Percentiles rank a stretch among this genome's conserved stretches.
phyloP scores from a whole-genome alignment of 2,329 filamentous ascomycete species.

The Monilinia aucupariae region DNA sequence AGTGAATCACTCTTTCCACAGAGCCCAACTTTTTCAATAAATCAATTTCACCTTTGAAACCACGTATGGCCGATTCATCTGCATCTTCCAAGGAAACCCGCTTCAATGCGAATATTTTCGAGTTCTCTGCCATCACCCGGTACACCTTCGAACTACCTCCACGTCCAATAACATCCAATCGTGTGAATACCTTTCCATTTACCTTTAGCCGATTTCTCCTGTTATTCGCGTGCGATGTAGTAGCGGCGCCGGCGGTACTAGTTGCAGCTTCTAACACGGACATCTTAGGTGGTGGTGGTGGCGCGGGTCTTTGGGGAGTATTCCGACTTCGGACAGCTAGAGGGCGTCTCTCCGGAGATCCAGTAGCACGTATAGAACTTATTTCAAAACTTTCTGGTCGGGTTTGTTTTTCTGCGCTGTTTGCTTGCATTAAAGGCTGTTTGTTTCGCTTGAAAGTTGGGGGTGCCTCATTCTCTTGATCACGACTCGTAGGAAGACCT shows the following conservation, averaged over 20 bases:
- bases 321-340: constrained; percentile 52
- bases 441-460: constrained; percentile 56
- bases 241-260: constrained; percentile 71
- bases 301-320: constrained; percentile 73
- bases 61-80: constrained; percentile 75
- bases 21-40: constrained; percentile 74
- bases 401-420: constrained; percentile 44
- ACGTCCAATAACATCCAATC: constrained; percentile 83
- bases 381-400: constrained; percentile 46
- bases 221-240: constrained; percentile 60
- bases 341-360: constrained; percentile 52
- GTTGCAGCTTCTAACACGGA: constrained; percentile 90
- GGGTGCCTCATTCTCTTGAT: constrained; percentile 81
- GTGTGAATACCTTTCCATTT: constrained; percentile 85
- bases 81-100: constrained; percentile 85
- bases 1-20: constrained; percentile 82
- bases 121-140: constrained; percentile 93
- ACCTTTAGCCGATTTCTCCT: constrained; percentile 79
- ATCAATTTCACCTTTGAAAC: constrained; percentile 94
- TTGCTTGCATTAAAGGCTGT: constrained; percentile 28
- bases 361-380: constrained; percentile 35
- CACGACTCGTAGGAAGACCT: constrained; percentile 57
- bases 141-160: constrained; percentile 94
- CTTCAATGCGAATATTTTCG: constrained; percentile 91
- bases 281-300: constrained; percentile 90